Conservation (phyloP, 2,329 filamentous ascomycete genomes). For the Cercospora zeina region DNA sequence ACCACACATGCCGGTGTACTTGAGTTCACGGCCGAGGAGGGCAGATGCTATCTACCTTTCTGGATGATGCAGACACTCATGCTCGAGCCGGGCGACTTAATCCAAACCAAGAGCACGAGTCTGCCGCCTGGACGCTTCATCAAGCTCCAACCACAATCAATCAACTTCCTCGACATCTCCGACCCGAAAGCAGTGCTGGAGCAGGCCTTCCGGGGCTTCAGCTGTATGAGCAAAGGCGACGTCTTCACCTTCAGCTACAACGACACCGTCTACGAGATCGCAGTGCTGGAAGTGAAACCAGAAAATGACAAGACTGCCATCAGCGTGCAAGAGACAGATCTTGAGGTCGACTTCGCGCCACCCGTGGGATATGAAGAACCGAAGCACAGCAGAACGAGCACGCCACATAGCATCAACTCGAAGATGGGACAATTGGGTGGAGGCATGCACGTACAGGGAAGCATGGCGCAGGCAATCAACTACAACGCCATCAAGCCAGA, state of each 20-base stretch:
- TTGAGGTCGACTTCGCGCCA: constrained; percentile 92
- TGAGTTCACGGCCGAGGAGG: constrained; percentile 97
- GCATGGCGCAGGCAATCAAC: constrained; percentile 98
- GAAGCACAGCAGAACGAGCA: constrained; percentile 77
- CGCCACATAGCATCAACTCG: constrained; percentile 65
- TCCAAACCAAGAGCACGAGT: constrained; percentile 93
- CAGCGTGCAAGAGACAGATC: constrained; percentile 92
- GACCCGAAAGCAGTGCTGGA: constrained; percentile 97
- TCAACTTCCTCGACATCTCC: constrained; percentile 91
- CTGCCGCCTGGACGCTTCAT: constrained; percentile 87
- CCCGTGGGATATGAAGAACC: constrained; percentile 94
- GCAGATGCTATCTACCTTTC: constrained; percentile 90
- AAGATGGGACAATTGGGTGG: constrained; percentile 64
- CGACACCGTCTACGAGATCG: constrained; percentile 88
- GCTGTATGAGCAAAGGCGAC: constrained; percentile 88
- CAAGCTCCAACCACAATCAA: constrained; percentile 92
- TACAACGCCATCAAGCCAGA: constrained; percentile 86
- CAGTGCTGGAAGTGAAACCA: constrained; percentile 90
- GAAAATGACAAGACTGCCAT: constrained; percentile 79
- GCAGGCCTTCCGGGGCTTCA: constrained; percentile 94
- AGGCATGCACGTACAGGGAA: constrained; percentile 77
- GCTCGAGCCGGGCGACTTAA: constrained; percentile 87
- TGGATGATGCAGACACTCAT: constrained; percentile 96
- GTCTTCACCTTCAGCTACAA: constrained; percentile 97
- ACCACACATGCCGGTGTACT: constrained; percentile 92